Base-by-base conservation (phyloP, 2,329 filamentous ascomycete species). In the Seiridium unicorne region DNA sequence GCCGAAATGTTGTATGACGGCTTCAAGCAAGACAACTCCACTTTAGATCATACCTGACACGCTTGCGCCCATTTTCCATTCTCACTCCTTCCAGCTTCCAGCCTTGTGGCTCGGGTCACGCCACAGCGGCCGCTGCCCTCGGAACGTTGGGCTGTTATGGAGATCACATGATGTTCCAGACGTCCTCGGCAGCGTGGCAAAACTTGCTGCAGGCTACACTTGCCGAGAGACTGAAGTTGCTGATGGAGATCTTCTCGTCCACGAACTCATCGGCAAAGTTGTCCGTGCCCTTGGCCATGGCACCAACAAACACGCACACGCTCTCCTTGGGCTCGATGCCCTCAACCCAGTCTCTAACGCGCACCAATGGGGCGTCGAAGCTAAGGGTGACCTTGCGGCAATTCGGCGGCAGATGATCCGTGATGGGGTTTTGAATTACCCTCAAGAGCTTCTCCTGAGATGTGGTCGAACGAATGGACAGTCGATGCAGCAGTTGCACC, bases 151-250 rank as follows among this genome's bases (percentile, higher is more conserved):
- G 49, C 18, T 53, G 31, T 34, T 49, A 32, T 13, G 56, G 59
- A 59, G 49, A 56, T 83, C 88, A 99, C 70, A 97, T 85, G 68
- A 99, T 91, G 72, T 92, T 88, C 95, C 95, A 99, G 42, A 90
- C 89, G 75, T 99, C 95, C 78, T 99, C 95, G 48, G 93, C 94
- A 46, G 94, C 95, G 77, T 99, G 95, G 78, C 95, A 98, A 82
- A 99, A 98, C 77, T 98, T 99, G 86, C 94, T 97, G 84, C 95
- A 99, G 48, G 95, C 94, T 63, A 99, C 95, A 80, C 94, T 98
- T 63, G 95, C 95, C 72, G 92, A 97, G 64, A 99, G 84, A 72
- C 93, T 97, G 84, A 91, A 99, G 77, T 97, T 97, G 83, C 94
- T 98, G 79, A 99, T 98, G 69, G 91, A 92, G 73, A 99, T 98